A percentile compares a stretch with the other conserved stretches of the same genome.
Evolutionary conservation across 805 yeast genomes (phyloP).

Genomic region (Henningerozyma blattae): DNA sequence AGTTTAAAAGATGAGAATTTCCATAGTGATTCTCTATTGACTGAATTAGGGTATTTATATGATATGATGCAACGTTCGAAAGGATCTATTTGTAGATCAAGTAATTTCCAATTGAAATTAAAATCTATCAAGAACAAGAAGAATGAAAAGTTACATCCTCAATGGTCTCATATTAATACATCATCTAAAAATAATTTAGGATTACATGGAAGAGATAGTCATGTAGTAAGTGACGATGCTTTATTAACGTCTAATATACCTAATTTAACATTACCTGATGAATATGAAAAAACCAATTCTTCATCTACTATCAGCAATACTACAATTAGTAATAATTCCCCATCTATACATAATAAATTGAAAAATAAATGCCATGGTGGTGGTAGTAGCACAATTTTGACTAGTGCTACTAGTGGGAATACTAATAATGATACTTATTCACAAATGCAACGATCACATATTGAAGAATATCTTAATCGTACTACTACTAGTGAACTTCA

Average conservation of each 20-base stretch:
- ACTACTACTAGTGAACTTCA: constrained; percentile 11
- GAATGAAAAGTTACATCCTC: background rate
- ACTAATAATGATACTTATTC: constrained; percentile 9
- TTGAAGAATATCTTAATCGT: background rate
- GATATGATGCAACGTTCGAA: constrained; percentile 83
- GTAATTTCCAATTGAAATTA: constrained; percentile 58
- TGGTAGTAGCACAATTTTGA: no score
- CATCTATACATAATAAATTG: no score
- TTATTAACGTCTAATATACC: no score
- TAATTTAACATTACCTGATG: background rate
- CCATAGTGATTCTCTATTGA: constrained; percentile 39
- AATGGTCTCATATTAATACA: background rate
- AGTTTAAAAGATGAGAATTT: constrained; percentile 44
- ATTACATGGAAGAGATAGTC: background rate
- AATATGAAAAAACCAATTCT: no score
- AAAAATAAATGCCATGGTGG: no score
- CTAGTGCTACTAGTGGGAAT: no score
- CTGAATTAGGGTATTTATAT: constrained; percentile 78
- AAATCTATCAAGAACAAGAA: constrained; percentile 18
- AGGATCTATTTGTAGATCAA: constrained; percentile 71
- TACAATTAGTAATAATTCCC: no score
- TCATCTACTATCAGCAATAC: no score
- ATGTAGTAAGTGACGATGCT: background rate
- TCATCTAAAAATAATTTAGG: no score
- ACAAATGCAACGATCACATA: background rate